Evolutionary conservation across 2,329 filamentous ascomycete species (phyloP), one percentile per base, ranked within the genome.

Genomic region (Berkeleyomyces rouxiae): DNA sequence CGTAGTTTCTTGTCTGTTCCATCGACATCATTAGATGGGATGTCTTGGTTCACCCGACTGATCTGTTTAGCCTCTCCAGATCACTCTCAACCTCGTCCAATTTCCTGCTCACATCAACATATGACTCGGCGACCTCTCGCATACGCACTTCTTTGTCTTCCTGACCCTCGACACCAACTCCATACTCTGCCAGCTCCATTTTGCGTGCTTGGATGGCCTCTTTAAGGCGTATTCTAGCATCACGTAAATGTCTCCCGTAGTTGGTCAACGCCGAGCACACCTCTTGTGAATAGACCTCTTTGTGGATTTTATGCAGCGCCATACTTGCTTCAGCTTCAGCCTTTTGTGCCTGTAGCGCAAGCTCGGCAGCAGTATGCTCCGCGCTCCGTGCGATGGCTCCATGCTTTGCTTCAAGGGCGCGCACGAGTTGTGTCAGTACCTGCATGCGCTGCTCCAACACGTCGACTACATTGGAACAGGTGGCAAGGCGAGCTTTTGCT

Each of bases 341-440:
- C 13, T 70, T 69, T 62, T 75, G 74, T 1, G 80, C 77, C 3
- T 72, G 69, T 1, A 80, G 71, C 0, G 74, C 71, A 1, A 76
- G 72, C 42, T 77, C 73, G 1, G 73, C 69, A 36, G 79, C 79
- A 47, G 75, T 74, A n/a, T 82, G 74, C 67, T 79, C 78, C 2
- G 82, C 72, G 11, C 73, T 77, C 3, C 78, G 74, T 1, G 79
- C 78, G 3, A 80, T 71, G 23, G 76, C 72, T 39, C 78, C 78
- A 68, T 83, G 80, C 67, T 83, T 83, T 2, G 75, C 73, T 66
- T 83, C 81, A 1, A 83, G 74, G 2, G 74, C 69, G 61, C 76
- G 76, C n/a, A 82, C 69, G 0, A 82, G 74, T 13, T 72, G 70
- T 0, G 72, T 65, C 1, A 81, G 67, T 0, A 71, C 73, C 3